Base-by-base conservation (phyloP, 345 rosid species). In the Bretschneidera sinensis region DNA sequence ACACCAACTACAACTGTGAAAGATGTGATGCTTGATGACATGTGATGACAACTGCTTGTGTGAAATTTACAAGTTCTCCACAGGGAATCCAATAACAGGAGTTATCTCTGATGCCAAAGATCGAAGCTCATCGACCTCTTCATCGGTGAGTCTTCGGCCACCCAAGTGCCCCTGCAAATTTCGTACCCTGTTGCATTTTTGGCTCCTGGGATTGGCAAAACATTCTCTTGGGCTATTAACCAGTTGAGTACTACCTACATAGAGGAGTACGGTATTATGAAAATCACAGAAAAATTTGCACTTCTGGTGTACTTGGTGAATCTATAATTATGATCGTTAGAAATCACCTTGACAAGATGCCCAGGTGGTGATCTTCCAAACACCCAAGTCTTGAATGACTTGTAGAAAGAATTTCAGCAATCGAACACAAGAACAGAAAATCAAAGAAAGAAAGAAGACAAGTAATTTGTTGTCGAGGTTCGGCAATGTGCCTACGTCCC, bases 121-220 rank as follows among this genome's bases (percentile, higher is more conserved):
- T 34, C 95, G 84, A 48, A 94, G 87, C 79, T 89, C 96, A 15
- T 70, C 39, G 43, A 84, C 77, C 79, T 94, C 96, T 17, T 81
- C 81, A 9, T 45, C 23, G 13, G 78, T 67, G 39, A 94, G 84
- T 57, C 80, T 85, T n/a, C n/a, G n/a, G n/a, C 99, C 99, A 89
- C 20, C 95, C 96, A 50, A 87, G 69, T 0, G 97, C 96, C 66
- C 97, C 97, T 0, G 78, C 85, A 52, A 87, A 94, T 70, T 89
- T 97, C 52, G 43, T 66, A 1, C 89, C 96, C 69, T 94, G 99
- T 58, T 1, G 84, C 84, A 35, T 64, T 85, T 67, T 81, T 92
- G 64, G 97, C 99, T 72, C 99, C 99, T 2, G 99, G 97, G 72
- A 94, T 94, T 16, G 99, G 99, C 60, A 86, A 80, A 17, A 90